Evolutionary conservation across 2,329 filamentous ascomycete genomes (phyloP), one percentile per base, ranked within the genome.

Genomic region (Talaromyces sp.): DNA sequence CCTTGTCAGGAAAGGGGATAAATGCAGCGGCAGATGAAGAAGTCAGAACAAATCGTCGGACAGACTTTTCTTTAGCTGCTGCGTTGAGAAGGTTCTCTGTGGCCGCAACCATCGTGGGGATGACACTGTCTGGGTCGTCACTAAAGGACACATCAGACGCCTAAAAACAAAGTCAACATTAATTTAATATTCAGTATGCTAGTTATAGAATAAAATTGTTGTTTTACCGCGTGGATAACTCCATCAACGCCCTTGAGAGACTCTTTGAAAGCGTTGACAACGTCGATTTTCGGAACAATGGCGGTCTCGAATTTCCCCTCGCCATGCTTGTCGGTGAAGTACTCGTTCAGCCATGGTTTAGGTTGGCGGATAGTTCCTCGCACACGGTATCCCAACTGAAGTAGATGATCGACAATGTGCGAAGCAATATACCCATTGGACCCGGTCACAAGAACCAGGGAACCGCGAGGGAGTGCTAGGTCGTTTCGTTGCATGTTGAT

Each of bases 81-180:
- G 68, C 27, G 68, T 71, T 68, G 70, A 78, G 16, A 73, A 76
- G 2, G 68, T 65, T 42, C 68, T 64, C 8, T 76, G 63, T 4
- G 68, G 72, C 67, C 0, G 79, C 78, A 1, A 81, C 74, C 1
- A 73, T 76, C 0, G 71, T 70, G 0, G 76, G 72, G n/a, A 85
- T 78, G 8, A 81, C 77, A 0, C 72, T 65, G 16, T 81, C 70
- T 0, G 81, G 78, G 14, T 82, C 70, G 0, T 74, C 67, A 4
- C 70, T 70, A 52, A 79, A 77, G 0, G 69, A 71, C 1, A 79
- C 66, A 61, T 73, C 59, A 12, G 23, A 42, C 2, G 59, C 59
- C 59, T 61, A 34, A 7, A 34, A 52, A 14, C n/a, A 12, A 44
- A 27, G 14, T 28, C 6, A 33, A 57, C 59, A 23, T 23, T 23